Evolutionary conservation across 164 flowering plant species (phyloP).

Genomic region (Stephania yunnanensis): DNA sequence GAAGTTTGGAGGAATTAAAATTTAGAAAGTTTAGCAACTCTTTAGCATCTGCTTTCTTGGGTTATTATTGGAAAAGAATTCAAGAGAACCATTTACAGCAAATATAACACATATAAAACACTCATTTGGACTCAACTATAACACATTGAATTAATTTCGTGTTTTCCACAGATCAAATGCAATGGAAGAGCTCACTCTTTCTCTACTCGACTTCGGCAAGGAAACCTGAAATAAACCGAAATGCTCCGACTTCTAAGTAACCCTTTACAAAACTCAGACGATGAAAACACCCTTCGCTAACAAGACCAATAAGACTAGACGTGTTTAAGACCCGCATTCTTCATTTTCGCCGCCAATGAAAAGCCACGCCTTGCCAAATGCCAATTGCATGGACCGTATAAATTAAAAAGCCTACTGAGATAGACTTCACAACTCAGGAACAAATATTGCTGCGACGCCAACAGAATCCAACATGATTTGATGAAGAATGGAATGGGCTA

Average conservation of each 20-base stretch:
- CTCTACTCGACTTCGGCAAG: background rate
- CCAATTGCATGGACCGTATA: constrained; percentile 3
- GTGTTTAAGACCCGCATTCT: background rate
- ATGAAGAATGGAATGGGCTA: constrained; percentile 8
- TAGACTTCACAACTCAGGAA: constrained; percentile 10
- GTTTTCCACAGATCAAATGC: background rate
- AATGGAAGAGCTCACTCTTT: background rate
- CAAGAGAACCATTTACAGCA: background rate
- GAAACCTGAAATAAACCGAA: background rate
- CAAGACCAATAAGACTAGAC: background rate
- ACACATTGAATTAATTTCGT: background rate
- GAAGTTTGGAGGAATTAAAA: too few relatives aligned
- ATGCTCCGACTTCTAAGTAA: background rate
- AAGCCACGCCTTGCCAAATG: constrained; percentile 14
- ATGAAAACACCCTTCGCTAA: background rate
- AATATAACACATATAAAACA: background rate
- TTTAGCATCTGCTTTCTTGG: too few relatives aligned
- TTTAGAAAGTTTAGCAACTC: too few relatives aligned
- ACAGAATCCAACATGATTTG: constrained; percentile 10
- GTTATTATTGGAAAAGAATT: background rate
- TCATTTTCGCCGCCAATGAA: background rate
- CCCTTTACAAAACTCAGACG: background rate
- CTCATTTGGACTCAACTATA: background rate
- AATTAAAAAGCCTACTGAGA: background rate
- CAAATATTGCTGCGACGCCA: constrained; percentile 12